Base-by-base conservation (phyloP, 202 grass and related monocot species). In the Saccharum hybrid region DNA sequence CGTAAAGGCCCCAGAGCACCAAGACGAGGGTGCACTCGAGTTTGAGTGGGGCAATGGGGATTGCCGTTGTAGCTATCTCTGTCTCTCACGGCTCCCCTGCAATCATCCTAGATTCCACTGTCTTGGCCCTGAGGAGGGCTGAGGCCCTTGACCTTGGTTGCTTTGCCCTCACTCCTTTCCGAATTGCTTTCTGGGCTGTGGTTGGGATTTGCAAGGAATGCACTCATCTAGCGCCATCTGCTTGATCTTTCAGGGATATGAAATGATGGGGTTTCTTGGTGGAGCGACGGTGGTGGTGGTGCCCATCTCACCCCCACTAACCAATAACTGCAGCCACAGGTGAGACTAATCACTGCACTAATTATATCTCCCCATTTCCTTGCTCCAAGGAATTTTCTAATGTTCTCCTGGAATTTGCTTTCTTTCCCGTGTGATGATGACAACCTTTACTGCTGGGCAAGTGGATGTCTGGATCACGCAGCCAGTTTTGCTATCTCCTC, bases 261-360 rank as follows among this genome's bases (percentile, higher is more conserved):
- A 75, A 82, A 90, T 90, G 79, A 86, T 86, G 83, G 68, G 62
- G 72, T 86, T 89, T 90, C 79, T 86, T 86, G 88, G 79, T 90
- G 83, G 83, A 73, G 63, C 23, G 68, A n/a, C 21, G 37, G 46
- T 39, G 84, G 81, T 75, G 86, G 49, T 76, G 82, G 77, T 60
- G 49, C 78, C 71, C 78, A 81, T 61, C 62, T 63, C 84, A 46
- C 5, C 19, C 38, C 66, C 75, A 85, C 71, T 81, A 52, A 37
- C 62, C 31, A 72, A 15, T 72, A 60, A 86, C 71, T 81, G 26
- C 31, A 70, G 40, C 71, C n/a, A 81, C 78, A 87, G 78, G 78
- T 76, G 59, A 86, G 26, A 61, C 38, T 81, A 41, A 62, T 69
- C 77, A 22, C 60, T 66, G 68, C 45, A 67, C 68, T 80, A 81